Evolutionary conservation across 768 basidiomycete species (phyloP), one percentile per base, ranked within the genome.

Genomic region (Rhodotorula diobovata): DNA sequence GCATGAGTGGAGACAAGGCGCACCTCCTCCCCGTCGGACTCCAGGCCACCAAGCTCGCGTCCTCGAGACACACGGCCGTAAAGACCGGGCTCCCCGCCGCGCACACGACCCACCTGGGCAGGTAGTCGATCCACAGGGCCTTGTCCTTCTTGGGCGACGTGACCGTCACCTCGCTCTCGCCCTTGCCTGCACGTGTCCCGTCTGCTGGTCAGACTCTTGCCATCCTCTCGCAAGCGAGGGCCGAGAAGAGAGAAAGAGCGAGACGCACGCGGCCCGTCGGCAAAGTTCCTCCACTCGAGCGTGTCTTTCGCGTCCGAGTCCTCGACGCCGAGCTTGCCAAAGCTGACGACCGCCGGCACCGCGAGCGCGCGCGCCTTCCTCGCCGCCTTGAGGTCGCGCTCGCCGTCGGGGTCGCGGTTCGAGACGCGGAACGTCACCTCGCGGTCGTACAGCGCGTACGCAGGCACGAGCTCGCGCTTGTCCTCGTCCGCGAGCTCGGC

Each of bases 121-220:
- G 77, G 80, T 90, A 98, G 80, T 97, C 94, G 55, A 94, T 80
- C 93, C 94, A 98, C 64, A 89, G 87, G 20, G 87, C 89, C 68
- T 63, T 85, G 81, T 87, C 89, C 68, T 63, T 85, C 81, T 87
- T 87, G 45, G 85, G 84, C 76, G 82, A 85, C 64, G 85, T 81
- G 68, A 87, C 87, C 12, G 85, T 81, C 25, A 97, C 84, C 76
- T 93, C 91, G 28, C 85, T 85, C 9, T 84, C 83, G n/a, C 84
- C 89, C 87, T 67, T 39, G 34, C 48, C 67, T 45, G 46, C 34
- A 46, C 64, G 41, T 53, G 48, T 14, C 43, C 1, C 34, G 30
- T 60, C 48, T 28, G 41, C 65, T 56, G 56, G 16, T 7, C 45
- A 12, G 2, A 1, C 16, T 37, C 9, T 41, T 18, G 18, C 8